Evolutionary conservation across 2,329 filamentous ascomycete genomes (phyloP), one percentile per base, ranked within the genome.

Genomic region (Exophiala calicioides): DNA sequence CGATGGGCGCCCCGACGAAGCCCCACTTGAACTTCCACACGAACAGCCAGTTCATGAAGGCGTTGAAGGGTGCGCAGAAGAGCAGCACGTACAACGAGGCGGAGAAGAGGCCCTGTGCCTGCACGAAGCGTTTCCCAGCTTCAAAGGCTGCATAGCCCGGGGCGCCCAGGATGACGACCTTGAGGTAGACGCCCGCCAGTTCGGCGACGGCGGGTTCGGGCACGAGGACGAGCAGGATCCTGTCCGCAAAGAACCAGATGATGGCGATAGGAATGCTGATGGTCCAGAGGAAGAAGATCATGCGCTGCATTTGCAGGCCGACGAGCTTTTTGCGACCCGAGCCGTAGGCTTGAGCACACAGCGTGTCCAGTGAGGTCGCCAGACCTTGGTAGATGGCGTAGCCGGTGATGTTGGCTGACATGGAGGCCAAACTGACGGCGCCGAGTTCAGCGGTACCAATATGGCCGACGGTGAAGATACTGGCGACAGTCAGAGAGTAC

Each of bases 281-380:
- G 2, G 76, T 65, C 72, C 85, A 84, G 2, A 93, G 76, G 62
- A 93, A 90, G 62, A 76, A 85, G 1, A 87, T 74, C 87, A 91
- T 91, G 46, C 87, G 78, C 68, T 93, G 86, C 53, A 88, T 77
- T 60, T 93, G 88, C 44, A 93, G 66, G 1, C 88, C 91, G 48
- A 97, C 91, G 4, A 97, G 79, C 58, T 90, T 86, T 63, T 86
- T 94, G 64, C 86, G 86, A 0, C 91, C 91, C 1, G 88, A 94
- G 2, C 93, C 91, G 63, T 94, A 97, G 0, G 93, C 91, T 67
- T 97, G 91, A 0, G 91, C 82, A 65, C 91, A 96, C 2, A 97
- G 81, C 0, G 91, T 97, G 68, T 97, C 91, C 27, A 97, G 75
- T 55, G 85, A 88, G 3, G 91, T 97, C 1, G 90, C 85, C 10